Base-by-base conservation (phyloP, 163 green algal genomes). In the Chlamydomonas reinhardtii region DNA sequence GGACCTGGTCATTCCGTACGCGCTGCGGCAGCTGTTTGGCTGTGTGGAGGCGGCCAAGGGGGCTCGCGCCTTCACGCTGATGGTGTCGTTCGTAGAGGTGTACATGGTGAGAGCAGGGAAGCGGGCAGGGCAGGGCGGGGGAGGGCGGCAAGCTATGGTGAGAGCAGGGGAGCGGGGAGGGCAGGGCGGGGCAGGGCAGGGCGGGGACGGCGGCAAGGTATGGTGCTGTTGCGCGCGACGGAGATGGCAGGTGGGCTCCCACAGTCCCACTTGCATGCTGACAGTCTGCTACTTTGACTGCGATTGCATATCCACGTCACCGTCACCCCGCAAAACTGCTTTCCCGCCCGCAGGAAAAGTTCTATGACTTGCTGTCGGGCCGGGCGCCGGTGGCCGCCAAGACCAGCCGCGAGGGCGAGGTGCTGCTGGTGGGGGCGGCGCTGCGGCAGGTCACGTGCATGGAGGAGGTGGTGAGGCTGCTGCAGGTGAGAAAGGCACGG, bases 381-480 rank as follows among this genome's bases (percentile, higher is more conserved):
- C 66, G 79, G 2, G 24, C 62, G 27, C 68, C 68, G 19, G 79
- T 85, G 79, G 31, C 52, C 2, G 79, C 79, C 48, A 85, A 78
- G 52, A 85, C 79, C 52, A 61, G 52, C n/a, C 34, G 32, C 34
- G 79, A 85, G 20, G 68, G 79, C 22, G 79, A 85, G 79, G 69
- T 85, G n/a, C 72, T 85, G 68, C 54, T 85, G 32, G 79, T 85
- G 79, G 79, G 79, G 11, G 79, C 79, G 24, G 48, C 77, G 68
- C 79, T 85, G 68, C 68, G 79, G n/a, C 79, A 71, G 27, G 79
- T 85, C 66, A 65, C 73, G 14, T 73, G 32, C 52, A 68, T 85
- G 68, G 79, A 85, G 34, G 64, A 85, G 29, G 69, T 85, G n/a
- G 65, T 85, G 20, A 68, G 68, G 15, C 61, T 85, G 54, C 66